Conservation (phyloP, 2,329 filamentous ascomycete genomes). For the Ophiostoma australiae region DNA sequence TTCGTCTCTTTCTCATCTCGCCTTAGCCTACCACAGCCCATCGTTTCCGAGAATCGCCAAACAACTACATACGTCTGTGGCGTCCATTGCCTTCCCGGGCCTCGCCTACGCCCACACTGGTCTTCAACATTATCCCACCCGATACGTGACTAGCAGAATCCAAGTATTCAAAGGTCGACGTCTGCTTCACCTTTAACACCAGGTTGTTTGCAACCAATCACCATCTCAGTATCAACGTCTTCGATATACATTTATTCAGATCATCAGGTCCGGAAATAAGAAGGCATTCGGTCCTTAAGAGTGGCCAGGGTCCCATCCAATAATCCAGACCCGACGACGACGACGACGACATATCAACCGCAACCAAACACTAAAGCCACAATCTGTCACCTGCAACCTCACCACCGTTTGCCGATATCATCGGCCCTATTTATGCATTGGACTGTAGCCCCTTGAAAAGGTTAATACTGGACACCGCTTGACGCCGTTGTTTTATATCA, state of each 20-base stretch:
- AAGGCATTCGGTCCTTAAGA: neutral
- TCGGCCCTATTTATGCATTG: neutral
- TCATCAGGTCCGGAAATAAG: neutral
- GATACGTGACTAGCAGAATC: neutral
- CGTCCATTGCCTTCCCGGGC: neutral
- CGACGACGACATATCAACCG: neutral
- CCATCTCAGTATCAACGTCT: neutral
- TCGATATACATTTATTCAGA: neutral
- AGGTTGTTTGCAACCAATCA: neutral
- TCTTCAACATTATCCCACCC: neutral
- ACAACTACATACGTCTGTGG: neutral
- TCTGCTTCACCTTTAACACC: neutral
- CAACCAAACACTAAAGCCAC: neutral
- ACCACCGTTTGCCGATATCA: neutral
- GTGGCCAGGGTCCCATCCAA: neutral
- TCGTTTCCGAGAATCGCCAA: neutral
- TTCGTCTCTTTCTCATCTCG: neutral
- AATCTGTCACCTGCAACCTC: neutral
- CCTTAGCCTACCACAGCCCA: neutral
- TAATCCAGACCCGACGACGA: neutral
- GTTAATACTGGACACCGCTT: neutral
- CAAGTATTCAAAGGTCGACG: neutral
- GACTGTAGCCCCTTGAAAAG: neutral
- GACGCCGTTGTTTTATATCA: neutral
- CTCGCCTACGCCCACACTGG: conserved; percentile 4